phyloP scores from a whole-genome alignment of 1,139 yeast species.

The Lodderomyces pseudojiufengensis region DNA sequence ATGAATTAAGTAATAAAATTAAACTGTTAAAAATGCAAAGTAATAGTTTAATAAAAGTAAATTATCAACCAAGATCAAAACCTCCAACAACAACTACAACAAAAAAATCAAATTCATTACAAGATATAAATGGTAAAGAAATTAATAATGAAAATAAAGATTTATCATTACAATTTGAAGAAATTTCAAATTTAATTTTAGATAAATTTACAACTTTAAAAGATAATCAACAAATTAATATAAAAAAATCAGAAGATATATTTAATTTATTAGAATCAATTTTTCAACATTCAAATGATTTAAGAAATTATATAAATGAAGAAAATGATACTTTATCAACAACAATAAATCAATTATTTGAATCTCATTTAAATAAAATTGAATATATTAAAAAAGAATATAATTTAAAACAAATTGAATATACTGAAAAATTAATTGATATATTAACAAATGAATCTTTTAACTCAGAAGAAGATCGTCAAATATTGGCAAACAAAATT shows the following conservation, averaged over 20 bases:
- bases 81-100: not conserved
- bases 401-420: slow-evolving; percentile 15
- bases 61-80: slow-evolving; percentile 4
- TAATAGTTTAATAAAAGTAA: slow-evolving; percentile 4
- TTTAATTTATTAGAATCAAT: slow-evolving; percentile 14
- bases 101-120: not conserved
- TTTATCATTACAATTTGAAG: slow-evolving; percentile 1
- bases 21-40: slow-evolving; percentile 26
- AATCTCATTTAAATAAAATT: slow-evolving; percentile 12
- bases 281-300: slow-evolving; percentile 12
- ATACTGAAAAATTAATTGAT: slow-evolving; percentile 15
- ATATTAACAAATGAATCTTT: slow-evolving; percentile 8
- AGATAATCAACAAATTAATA: not conserved
- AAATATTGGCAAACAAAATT: slow-evolving; percentile 5
- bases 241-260: slow-evolving; percentile 1
- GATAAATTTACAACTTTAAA: not conserved
- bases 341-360: slow-evolving; percentile 14
- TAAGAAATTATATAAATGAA: slow-evolving; percentile 12
- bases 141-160: not conserved
- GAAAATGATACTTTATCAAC: slow-evolving; percentile 14
- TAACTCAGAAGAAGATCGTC: slow-evolving; percentile 2
- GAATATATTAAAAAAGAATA: slow-evolving; percentile 15
- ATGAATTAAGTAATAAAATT: slow-evolving; percentile 31
- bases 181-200: not conserved
- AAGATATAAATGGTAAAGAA: not conserved